These are phyloP conservation scores for Penicillium antarcticum DNA, from an alignment of 495 filamentous ascomycete genomes.

Conservation along the genomic window DNA sequence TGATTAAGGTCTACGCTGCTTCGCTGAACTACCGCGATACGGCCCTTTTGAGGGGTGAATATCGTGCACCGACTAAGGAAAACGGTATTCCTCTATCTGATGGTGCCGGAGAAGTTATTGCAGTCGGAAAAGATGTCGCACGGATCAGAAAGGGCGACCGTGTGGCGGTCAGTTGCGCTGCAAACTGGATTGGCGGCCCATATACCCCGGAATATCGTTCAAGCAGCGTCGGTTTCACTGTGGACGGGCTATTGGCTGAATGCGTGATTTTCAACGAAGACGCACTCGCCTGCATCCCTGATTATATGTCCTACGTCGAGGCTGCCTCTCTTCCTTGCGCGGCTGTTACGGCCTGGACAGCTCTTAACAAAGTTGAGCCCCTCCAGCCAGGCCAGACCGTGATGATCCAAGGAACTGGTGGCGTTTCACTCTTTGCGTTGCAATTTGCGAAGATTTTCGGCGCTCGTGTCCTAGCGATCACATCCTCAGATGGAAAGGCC, in stretches of 20 bases:
- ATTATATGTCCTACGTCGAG: constrained; percentile 14
- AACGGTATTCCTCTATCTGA: constrained; percentile 62
- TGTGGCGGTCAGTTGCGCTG: no score
- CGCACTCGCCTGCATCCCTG: constrained; percentile 43
- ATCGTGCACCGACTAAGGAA: constrained; percentile 24
- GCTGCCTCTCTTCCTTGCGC: constrained; percentile 29
- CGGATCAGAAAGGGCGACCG: no score
- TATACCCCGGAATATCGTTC: no score
- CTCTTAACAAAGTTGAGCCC: no score
- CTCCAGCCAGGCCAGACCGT: constrained; percentile 51
- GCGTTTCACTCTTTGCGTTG: constrained; percentile 58
- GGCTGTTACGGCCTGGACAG: constrained; percentile 32
- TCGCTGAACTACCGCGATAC: constrained; percentile 62
- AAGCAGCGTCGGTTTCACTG: neutral
- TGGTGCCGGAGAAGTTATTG: constrained; percentile 62
- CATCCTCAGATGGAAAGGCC: constrained; percentile 29
- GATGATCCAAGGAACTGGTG: constrained; percentile 63
- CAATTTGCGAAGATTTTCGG: constrained; percentile 34
- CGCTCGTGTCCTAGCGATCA: constrained; percentile 39
- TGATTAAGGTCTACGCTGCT: constrained; percentile 59
- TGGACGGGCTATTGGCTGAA: constrained; percentile 60
- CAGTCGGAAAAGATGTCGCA: constrained; percentile 16
- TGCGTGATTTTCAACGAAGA: constrained; percentile 78
- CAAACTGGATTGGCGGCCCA: no score
- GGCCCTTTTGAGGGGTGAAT: neutral